phyloP scores from a whole-genome alignment of 148 eudicot species.

The Simmondsia chinensis region DNA sequence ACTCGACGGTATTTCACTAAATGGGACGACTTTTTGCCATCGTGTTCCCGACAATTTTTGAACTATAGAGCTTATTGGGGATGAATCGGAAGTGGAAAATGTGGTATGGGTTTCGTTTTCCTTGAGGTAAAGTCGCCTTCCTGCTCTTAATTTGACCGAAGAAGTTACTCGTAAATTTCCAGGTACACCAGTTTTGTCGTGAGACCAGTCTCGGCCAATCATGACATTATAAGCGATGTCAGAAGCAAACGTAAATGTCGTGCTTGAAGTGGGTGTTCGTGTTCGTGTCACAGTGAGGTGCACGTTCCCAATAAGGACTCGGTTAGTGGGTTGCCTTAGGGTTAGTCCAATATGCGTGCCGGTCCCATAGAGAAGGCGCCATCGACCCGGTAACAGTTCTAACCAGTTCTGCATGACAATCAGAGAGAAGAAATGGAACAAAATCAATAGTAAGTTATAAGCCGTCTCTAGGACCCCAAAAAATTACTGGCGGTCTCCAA shows the following conservation, averaged over 20 bases:
- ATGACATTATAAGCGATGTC: slow-evolving; percentile 48
- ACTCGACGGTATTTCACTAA: slow-evolving; percentile 76
- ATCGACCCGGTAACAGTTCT: slow-evolving; percentile 69
- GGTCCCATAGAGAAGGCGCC: slow-evolving; percentile 80
- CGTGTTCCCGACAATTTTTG: slow-evolving; percentile 50
- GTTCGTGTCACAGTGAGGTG: slow-evolving; percentile 32
- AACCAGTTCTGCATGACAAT: slow-evolving; percentile 60
- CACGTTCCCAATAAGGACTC: slow-evolving; percentile 65
- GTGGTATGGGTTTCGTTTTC: slow-evolving; percentile 27
- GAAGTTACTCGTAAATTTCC: slow-evolving; percentile 46
- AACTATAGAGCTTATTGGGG: slow-evolving; percentile 22
- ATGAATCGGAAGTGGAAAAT: slow-evolving; percentile 12
- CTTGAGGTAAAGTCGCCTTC: slow-evolving; percentile 61
- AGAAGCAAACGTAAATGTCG: slow-evolving; percentile 50
- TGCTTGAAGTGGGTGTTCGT: slow-evolving; percentile 22
- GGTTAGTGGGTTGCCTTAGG: slow-evolving; percentile 61
- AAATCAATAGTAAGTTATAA: no score
- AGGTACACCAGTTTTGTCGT: slow-evolving; percentile 52
- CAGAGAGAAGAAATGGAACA: not conserved
- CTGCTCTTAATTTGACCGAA: slow-evolving; percentile 52
- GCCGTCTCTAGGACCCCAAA: no score
- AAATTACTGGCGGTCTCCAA: no score
- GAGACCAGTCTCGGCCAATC: slow-evolving; percentile 63
- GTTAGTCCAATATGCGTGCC: slow-evolving; percentile 89
- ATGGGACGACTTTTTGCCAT: slow-evolving; percentile 74